These are phyloP conservation scores for Cyphellophora europaea DNA, from an alignment of 2,329 filamentous ascomycete genomes.

Conservation along the genomic window DNA sequence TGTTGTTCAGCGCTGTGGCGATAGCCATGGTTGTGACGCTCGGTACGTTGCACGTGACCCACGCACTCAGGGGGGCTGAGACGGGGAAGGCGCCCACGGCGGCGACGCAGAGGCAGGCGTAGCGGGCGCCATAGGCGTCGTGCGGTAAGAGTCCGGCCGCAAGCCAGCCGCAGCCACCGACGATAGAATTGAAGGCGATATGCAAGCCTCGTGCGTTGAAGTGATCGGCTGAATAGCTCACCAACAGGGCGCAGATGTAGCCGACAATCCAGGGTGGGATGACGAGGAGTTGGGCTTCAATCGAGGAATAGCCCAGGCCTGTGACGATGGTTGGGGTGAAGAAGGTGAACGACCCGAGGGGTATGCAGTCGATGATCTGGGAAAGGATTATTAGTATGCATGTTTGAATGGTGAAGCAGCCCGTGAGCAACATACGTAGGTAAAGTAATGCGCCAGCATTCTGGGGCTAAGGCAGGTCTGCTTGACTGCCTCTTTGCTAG, in stretches of 20 bases:
- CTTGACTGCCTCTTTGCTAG: constrained; percentile 7
- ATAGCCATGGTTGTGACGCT: constrained; percentile 57
- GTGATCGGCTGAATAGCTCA: constrained; percentile 12
- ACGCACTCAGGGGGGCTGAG: constrained; percentile 61
- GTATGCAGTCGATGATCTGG: constrained; percentile 9
- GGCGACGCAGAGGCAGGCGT: constrained; percentile 61
- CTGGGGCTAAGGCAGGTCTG: constrained; percentile 12
- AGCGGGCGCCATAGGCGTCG: constrained; percentile 51
- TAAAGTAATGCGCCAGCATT: constrained; percentile 16
- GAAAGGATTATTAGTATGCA: no score
- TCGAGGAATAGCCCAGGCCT: constrained; percentile 15
- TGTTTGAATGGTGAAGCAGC: no score
- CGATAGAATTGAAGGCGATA: constrained; percentile 38
- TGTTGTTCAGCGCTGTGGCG: constrained; percentile 62
- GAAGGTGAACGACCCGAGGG: constrained; percentile 14
- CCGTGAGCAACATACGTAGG: constrained; percentile 13
- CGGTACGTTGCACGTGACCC: constrained; percentile 59
- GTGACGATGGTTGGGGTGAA: constrained; percentile 17
- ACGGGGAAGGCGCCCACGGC: constrained; percentile 58
- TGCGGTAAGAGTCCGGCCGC: constrained; percentile 55
- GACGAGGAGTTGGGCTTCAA: constrained; percentile 20
- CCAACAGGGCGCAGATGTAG: constrained; percentile 11
- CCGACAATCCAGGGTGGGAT: constrained; percentile 17
- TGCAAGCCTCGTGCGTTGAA: constrained; percentile 36
- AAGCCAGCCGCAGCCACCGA: constrained; percentile 50